phyloP scores from a whole-genome alignment of 148 eudicot species.

The Talinum fruticosum region DNA sequence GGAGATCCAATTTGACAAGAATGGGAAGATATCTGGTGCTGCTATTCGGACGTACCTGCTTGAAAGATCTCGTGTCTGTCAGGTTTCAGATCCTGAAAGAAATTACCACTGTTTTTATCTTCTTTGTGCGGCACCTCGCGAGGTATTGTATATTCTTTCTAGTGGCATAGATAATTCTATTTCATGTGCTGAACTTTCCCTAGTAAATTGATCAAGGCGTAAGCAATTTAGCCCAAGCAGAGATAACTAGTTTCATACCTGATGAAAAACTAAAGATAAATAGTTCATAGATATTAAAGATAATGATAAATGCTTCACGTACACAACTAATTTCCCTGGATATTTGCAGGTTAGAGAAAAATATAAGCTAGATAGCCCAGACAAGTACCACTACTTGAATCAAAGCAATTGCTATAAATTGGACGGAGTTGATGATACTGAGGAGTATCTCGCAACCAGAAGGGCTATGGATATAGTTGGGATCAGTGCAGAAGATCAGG shows the following conservation, averaged over 20 bases:
- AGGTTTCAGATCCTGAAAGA: constrained; percentile 91
- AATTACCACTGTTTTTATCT: constrained; percentile 97
- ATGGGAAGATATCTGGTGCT: constrained; percentile 94
- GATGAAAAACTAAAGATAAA: neutral
- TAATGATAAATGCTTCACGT: neutral
- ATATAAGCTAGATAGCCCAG: constrained; percentile 75
- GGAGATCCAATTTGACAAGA: constrained; percentile 93
- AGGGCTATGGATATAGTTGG: constrained; percentile 99
- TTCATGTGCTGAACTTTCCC: neutral
- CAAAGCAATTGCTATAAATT: constrained; percentile 79
- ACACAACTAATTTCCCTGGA: constrained; percentile 12
- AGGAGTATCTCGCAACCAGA: constrained; percentile 89
- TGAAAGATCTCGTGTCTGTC: constrained; percentile 98
- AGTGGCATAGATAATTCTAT: neutral
- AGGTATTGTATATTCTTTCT: constrained; percentile 43
- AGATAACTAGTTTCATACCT: neutral
- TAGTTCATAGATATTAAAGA: constrained; percentile 5
- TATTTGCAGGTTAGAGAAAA: constrained; percentile 64
- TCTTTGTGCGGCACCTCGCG: constrained; percentile 88
- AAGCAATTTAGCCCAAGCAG: neutral
- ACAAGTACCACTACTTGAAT: constrained; percentile 77
- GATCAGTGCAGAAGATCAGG: constrained; percentile 90
- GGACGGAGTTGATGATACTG: constrained; percentile 73
- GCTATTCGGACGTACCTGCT: constrained; percentile 91
- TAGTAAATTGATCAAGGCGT: neutral